These are phyloP conservation scores for Beta macrorhiza DNA, from an alignment of 179 eudicot species.

Conservation along the genomic window DNA sequence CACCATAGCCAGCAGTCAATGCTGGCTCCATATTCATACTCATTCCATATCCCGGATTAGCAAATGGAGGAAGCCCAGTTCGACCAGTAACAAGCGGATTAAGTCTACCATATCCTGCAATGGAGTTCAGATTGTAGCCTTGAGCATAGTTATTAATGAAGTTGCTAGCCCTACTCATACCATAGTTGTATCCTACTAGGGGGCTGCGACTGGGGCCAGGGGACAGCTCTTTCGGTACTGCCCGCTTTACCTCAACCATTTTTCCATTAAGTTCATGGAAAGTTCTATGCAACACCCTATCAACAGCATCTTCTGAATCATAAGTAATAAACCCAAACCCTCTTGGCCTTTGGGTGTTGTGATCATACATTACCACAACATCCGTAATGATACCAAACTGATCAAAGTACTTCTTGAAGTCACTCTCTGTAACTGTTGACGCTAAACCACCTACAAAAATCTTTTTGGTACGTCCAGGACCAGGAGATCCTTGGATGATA, in stretches of 20 bases:
- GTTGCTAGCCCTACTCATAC: conserved; percentile 48
- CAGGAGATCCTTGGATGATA: conserved; percentile 59
- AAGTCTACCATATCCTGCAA: conserved; percentile 63
- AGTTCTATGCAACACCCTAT: conserved; percentile 59
- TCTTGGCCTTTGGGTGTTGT: conserved; percentile 83
- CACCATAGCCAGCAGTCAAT: conserved; percentile 49
- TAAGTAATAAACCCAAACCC: conserved; percentile 85
- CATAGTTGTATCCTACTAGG: conserved; percentile 44
- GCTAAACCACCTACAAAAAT: conserved; percentile 87
- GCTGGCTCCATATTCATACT: conserved; percentile 60
- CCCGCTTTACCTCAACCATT: conserved; percentile 87
- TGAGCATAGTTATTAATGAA: conserved; percentile 52
- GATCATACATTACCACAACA: conserved; percentile 91
- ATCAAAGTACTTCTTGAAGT: conserved; percentile 73
- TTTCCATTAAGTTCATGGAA: conserved; percentile 79
- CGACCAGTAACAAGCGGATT: conserved; percentile 55
- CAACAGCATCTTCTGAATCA: conserved; percentile 77
- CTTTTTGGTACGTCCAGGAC: conserved; percentile 62
- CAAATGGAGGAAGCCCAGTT: conserved; percentile 52
- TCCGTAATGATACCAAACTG: conserved; percentile 77
- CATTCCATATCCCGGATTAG: conserved; percentile 58
- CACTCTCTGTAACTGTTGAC: conserved; percentile 65
- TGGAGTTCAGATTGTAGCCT: conserved; percentile 54
- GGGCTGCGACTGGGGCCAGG: conserved; percentile 73
- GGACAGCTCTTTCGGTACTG: conserved; percentile 78